Percentiles rank a stretch among this genome's conserved stretches.
These are phyloP conservation scores for Protea cynaroides DNA, from an alignment of 164 flowering plant species.

Conservation along the genomic window DNA sequence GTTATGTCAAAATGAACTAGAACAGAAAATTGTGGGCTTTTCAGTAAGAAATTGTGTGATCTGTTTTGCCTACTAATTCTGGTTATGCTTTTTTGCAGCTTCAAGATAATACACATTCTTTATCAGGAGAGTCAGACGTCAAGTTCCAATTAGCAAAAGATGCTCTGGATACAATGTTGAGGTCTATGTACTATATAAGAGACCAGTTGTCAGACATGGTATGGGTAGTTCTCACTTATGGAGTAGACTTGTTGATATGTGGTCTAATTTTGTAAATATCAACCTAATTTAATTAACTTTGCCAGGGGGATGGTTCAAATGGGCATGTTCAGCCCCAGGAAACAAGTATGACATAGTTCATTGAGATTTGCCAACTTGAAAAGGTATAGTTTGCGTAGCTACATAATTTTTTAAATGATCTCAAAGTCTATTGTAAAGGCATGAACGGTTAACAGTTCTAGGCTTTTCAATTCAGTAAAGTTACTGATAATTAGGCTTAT, in stretches of 20 bases:
- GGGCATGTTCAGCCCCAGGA: constrained; percentile 9
- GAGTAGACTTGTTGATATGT: too few species aligned
- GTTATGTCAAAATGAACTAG: not conserved
- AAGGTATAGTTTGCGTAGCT: not conserved
- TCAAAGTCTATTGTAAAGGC: not conserved
- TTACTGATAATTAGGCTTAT: not conserved
- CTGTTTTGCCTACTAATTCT: not conserved
- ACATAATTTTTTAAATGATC: not conserved
- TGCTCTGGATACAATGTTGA: constrained; percentile 50
- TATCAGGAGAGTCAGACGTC: constrained; percentile 40
- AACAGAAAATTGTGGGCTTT: not conserved
- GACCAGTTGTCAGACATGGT: constrained; percentile 42
- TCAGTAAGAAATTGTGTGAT: not conserved
- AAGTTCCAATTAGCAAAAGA: constrained; percentile 60
- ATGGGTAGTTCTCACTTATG: constrained; percentile 4
- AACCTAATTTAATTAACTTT: not conserved
- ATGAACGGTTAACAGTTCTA: not conserved
- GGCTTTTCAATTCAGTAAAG: not conserved
- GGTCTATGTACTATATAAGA: constrained; percentile 49
- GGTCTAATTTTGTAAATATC: too few species aligned
- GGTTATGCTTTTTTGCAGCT: constrained; percentile 33
- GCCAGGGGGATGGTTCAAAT: constrained; percentile 9
- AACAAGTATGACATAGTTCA: constrained; percentile 9
- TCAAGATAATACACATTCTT: constrained; percentile 38
- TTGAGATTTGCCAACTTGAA: not conserved